A percentile compares a stretch with the other conserved stretches of the same genome.
Evolutionary conservation across 2,329 filamentous ascomycete species (phyloP).

Genomic region (Talaromyces atroroseus): DNA sequence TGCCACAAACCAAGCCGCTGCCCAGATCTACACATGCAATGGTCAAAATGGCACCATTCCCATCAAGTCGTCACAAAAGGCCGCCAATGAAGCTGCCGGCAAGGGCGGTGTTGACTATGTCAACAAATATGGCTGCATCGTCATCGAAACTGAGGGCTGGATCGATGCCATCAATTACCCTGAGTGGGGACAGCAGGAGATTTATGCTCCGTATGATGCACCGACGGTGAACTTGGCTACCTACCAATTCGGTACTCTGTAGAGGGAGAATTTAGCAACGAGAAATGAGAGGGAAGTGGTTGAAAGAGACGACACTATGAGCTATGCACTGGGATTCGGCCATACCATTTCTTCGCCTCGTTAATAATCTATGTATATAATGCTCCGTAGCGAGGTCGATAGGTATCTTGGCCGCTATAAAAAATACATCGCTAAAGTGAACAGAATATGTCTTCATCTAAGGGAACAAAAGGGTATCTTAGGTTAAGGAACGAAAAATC

Average conservation of each 20-base stretch:
- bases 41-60: slow-evolving; percentile 61
- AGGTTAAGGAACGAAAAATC: not conserved
- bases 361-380: slow-evolving; percentile 5
- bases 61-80: slow-evolving; percentile 37
- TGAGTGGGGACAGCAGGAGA: slow-evolving; percentile 65
- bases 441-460: not conserved
- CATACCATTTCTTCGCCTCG: not conserved
- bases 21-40: slow-evolving; percentile 83
- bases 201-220: slow-evolving; percentile 36
- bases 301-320: not conserved
- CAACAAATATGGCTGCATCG: slow-evolving; percentile 72
- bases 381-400: not conserved
- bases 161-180: slow-evolving; percentile 93
- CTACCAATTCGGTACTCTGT: slow-evolving; percentile 38
- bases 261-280: not conserved
- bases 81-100: slow-evolving; percentile 54
- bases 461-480: slow-evolving; percentile 10
- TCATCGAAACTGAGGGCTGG: slow-evolving; percentile 89
- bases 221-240: slow-evolving; percentile 41
- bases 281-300: not conserved
- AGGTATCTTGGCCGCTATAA: not conserved
- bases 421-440: not conserved
- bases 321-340: not conserved
- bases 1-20: slow-evolving; percentile 75
- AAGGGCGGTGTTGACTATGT: slow-evolving; percentile 42